These are phyloP conservation scores for Saturnispora bothae DNA, from an alignment of 805 yeast species.

Conservation along the genomic window DNA sequence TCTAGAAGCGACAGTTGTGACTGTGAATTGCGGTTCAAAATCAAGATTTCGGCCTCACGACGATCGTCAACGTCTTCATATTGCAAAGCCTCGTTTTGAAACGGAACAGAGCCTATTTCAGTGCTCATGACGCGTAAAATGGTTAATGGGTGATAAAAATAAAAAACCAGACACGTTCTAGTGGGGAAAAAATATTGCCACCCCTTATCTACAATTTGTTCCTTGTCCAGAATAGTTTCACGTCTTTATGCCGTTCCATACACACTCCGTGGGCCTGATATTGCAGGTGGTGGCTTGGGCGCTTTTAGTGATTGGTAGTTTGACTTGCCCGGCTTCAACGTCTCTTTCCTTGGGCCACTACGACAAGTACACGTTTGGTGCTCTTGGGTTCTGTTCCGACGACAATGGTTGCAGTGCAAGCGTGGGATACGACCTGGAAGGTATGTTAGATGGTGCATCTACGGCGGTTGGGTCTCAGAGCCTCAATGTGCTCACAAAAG, in stretches of 20 bases:
- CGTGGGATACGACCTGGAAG: slow-evolving; percentile 26
- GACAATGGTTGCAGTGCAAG: slow-evolving; percentile 29
- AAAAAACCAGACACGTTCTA: no score
- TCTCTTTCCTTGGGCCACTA: slow-evolving; percentile 41
- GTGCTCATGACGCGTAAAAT: no score
- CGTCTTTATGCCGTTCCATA: slow-evolving; percentile 15
- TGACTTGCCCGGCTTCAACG: slow-evolving; percentile 49
- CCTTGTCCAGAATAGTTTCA: no score
- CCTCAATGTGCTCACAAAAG: slow-evolving; percentile 42
- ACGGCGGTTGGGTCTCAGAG: slow-evolving; percentile 41
- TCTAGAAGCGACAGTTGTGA: slow-evolving; percentile 10
- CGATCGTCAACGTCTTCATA: slow-evolving; percentile 10
- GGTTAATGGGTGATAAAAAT: no score
- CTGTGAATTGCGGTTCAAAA: slow-evolving; percentile 13
- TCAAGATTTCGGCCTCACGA: slow-evolving; percentile 14
- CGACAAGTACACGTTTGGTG: slow-evolving; percentile 42
- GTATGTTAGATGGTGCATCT: slow-evolving; percentile 13
- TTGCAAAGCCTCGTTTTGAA: no score
- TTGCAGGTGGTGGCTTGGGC: slow-evolving; percentile 47
- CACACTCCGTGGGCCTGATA: slow-evolving; percentile 28
- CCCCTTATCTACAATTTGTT: no score
- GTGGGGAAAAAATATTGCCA: no score
- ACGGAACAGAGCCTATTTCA: no score
- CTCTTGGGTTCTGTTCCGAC: slow-evolving; percentile 51
- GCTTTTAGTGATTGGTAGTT: slow-evolving; percentile 47